Base-by-base conservation (phyloP, 768 basidiomycete genomes). In the Hypholoma fasciculare region DNA sequence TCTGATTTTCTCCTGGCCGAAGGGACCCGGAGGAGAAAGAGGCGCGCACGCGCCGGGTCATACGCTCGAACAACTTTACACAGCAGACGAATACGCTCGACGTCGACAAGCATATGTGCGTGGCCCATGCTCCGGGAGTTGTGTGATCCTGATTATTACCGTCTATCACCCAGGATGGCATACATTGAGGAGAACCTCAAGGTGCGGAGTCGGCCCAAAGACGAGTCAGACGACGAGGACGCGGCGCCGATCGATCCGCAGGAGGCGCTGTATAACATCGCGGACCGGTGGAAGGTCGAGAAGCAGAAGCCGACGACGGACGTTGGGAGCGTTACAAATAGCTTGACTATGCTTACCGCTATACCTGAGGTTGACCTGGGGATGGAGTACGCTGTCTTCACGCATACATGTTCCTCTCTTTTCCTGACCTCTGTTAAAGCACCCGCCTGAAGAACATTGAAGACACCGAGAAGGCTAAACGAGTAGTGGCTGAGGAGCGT, bases 281-380 rank as follows among this genome's bases (percentile, higher is more conserved):
- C 87, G 4, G 87, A 88, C 63, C 78, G 82, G 30, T 88, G 84
- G 80, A 88, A 82, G 67, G 71, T 77, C 5, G 82, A 82, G 48
- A 84, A 82, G 66, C 72, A 80, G 63, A 78, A 84, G 44, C 79
- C 83, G 16, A 77, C 80, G 49, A 78, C 82, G 3, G 92, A 97
- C 59, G 96, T 96, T 60, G 97, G 96, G 7, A 97, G 85, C 67
- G 94, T 98, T 23, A 93, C 94, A 12, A 94, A 93, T 62, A 94
- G 92, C 64, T 67, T 96, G 72, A 87, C 92, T 3, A 99, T 98
- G 97, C 79, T 99, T 54, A 98, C 96, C 14, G 94, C 93, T 37
- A 98, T 99, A 65, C 97, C 96, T 0, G 97, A 98, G 69, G 94
- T 98, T 8, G 96, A 99, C 72, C 81, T 99, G 4, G 97, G 97